Percentiles rank a stretch among this genome's conserved stretches.
Evolutionary conservation across 2,329 filamentous ascomycete species (phyloP).

Genomic region (Colletotrichum destructivum): DNA sequence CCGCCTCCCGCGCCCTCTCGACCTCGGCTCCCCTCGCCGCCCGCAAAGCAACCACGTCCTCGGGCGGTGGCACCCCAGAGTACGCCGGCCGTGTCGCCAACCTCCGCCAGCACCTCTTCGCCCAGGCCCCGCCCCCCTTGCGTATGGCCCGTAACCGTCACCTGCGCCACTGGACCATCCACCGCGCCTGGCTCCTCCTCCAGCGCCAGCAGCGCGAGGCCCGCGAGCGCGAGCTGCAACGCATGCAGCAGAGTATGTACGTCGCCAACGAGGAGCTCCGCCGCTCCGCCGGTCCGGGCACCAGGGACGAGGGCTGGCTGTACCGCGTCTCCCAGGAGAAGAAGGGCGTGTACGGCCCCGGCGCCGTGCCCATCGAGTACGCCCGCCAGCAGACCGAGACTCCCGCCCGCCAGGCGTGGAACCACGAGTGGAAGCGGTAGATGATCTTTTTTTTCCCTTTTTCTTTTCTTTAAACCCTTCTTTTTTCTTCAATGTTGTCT

Average conservation of each 20-base stretch:
- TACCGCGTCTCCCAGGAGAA: slow-evolving; percentile 94
- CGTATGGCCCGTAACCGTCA: slow-evolving; percentile 89
- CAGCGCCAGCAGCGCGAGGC: slow-evolving; percentile 76
- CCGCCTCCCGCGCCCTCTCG: slow-evolving; percentile 46
- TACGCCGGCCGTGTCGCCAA: slow-evolving; percentile 61
- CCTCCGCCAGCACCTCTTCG: slow-evolving; percentile 65
- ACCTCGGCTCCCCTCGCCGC: slow-evolving; percentile 46
- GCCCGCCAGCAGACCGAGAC: slow-evolving; percentile 87
- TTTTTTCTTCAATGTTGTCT: neutral
- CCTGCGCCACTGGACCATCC: slow-evolving; percentile 98
- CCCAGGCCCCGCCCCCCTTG: slow-evolving; percentile 76
- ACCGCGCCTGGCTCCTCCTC: slow-evolving; percentile 92
- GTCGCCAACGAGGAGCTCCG: slow-evolving; percentile 89
- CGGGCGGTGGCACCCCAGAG: slow-evolving; percentile 50
- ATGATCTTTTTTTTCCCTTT: neutral
- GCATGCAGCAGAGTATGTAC: slow-evolving; percentile 86
- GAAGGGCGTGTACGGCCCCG: slow-evolving; percentile 82
- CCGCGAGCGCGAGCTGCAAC: slow-evolving; percentile 80
- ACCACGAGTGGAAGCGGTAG: slow-evolving; percentile 88
- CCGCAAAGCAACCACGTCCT: slow-evolving; percentile 46
- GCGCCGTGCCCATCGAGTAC: slow-evolving; percentile 92
- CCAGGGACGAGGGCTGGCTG: slow-evolving; percentile 77
- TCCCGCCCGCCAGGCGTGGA: slow-evolving; percentile 86
- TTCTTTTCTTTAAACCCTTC: neutral
- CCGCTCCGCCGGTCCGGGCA: slow-evolving; percentile 69